phyloP scores from a whole-genome alignment of 352 stramenopile genomes.

The Blastocystis sp. region DNA sequence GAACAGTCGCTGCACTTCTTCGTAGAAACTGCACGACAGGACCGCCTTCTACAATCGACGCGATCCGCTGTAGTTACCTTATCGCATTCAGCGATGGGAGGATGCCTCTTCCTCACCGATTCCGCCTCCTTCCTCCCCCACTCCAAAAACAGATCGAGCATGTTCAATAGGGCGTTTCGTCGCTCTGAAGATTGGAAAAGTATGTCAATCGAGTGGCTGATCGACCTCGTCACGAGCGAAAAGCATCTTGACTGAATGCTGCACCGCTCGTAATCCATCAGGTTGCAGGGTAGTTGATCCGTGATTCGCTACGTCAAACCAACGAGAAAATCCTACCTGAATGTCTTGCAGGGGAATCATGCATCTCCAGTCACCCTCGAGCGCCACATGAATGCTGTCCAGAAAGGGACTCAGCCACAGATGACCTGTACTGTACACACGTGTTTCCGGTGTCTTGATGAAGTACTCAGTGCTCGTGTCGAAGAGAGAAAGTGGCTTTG shows the following conservation, averaged over 20 bases:
- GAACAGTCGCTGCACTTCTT: neutral
- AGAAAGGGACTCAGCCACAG: constrained; percentile 17
- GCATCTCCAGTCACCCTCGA: neutral
- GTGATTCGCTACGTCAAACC: neutral
- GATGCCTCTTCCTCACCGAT: neutral
- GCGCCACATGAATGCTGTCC: neutral
- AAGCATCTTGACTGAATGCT: neutral
- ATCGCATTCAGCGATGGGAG: neutral
- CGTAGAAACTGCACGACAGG: neutral
- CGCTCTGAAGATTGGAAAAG: neutral
- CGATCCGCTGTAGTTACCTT: neutral
- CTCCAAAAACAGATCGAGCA: constrained; percentile 43
- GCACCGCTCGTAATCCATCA: constrained; percentile 26
- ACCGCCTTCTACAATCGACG: neutral
- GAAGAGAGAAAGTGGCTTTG: neutral
- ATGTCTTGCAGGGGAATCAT: neutral
- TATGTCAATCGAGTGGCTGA: neutral
- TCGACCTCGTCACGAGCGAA: neutral
- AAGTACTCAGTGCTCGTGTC: neutral
- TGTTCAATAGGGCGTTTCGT: constrained; percentile 1
- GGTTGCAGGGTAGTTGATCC: neutral
- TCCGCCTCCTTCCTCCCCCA: neutral
- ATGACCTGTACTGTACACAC: neutral
- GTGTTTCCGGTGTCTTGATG: neutral
- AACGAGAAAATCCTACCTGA: neutral